These are phyloP conservation scores for Kokia cookei DNA, from an alignment of 441 rosid genomes.

Conservation along the genomic window DNA sequence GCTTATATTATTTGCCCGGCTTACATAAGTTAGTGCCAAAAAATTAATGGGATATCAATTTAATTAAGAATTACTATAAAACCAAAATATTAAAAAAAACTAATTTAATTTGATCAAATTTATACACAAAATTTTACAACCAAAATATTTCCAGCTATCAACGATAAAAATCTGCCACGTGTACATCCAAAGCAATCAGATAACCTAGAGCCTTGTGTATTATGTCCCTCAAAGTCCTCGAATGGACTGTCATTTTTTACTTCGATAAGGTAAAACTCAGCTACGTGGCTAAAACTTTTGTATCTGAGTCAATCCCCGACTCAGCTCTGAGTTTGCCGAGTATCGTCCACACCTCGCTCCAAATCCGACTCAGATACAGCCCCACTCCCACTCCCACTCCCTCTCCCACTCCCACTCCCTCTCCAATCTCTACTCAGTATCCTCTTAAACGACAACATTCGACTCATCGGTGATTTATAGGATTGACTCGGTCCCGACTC, in stretches of 20 bases:
- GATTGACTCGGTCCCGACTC: conserved; percentile 18
- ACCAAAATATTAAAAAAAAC: neutral
- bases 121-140: neutral
- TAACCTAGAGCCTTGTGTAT: neutral
- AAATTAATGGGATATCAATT: no score
- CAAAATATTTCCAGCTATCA: neutral
- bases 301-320: neutral
- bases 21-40: no score
- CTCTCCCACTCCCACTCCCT: conserved; percentile 22
- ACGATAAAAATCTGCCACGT: neutral
- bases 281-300: neutral
- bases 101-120: neutral
- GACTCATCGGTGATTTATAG: conserved; percentile 64
- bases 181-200: neutral
- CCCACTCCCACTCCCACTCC: neutral
- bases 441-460: conserved; percentile 67
- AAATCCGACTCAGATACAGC: conserved; percentile 33
- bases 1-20: no score
- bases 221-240: neutral
- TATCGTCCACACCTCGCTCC: conserved; percentile 37
- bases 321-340: neutral
- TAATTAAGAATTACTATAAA: no score
- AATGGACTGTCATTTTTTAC: neutral
- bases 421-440: conserved; percentile 61
- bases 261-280: neutral